Evolutionary conservation across 2,329 filamentous ascomycete species (phyloP), one percentile per base, ranked within the genome.

Genomic region (Nothopassalora personata): DNA sequence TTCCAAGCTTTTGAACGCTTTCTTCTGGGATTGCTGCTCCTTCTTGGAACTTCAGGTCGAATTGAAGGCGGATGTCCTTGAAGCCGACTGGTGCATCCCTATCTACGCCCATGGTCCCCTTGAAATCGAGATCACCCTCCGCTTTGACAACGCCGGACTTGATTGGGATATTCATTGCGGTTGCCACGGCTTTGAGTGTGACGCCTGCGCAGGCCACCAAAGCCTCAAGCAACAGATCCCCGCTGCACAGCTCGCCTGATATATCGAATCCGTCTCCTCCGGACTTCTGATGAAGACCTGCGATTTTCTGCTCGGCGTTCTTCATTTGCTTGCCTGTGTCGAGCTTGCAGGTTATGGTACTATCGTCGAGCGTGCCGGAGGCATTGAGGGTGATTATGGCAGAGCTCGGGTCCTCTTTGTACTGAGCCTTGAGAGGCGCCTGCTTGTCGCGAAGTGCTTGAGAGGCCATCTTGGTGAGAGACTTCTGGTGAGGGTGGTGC

Each of bases 121-220:
- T 72, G 66, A 80, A 81, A 59, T 81, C 78, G 53, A 81, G 60
- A 65, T 80, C 78, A 6, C 78, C 78, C 56, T 80, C 77, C 0
- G 75, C 77, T 19, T 62, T 70, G 11, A 80, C 74, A 1, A 68
- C 74, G 2, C 78, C 78, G 1, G 68, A 68, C n/a, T 68, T 67
- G 43, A 80, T 74, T 5, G 75, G 76, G 10, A 80, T 75, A 0
- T 70, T 71, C 53, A 81, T 68, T 2, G 77, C 78, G 0, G 79
- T 80, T 4, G 78, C 76, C 1, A 81, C 79, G 9, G 79, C 79
- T 62, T 79, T 79, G 28, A 81, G 70, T n/a, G 79, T 80, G 3
- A 80, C 78, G 27, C 79, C 79, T 1, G 78, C 76, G 66, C 79
- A 80, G 4, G 79, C 79, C 4, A 81, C 79, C 1, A 80, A 71